Percentiles rank a stretch among this genome's conserved stretches.
These are phyloP conservation scores for Saccharum hybrid DNA, from an alignment of 202 grass and related monocot genomes.

Conservation along the genomic window DNA sequence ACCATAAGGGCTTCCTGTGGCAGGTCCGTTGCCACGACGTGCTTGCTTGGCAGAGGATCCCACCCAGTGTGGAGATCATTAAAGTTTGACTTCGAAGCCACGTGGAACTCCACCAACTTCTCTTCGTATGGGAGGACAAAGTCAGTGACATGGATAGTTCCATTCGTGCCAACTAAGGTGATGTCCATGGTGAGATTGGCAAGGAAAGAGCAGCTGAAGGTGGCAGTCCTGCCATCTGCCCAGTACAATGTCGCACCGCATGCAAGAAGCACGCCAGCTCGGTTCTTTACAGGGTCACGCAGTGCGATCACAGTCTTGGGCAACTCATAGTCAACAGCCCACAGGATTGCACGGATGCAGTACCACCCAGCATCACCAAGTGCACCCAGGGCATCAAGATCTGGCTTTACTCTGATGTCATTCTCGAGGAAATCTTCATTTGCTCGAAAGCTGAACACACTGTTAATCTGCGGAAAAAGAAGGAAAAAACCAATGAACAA, in stretches of 20 bases:
- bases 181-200: conserved; percentile 66
- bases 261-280: conserved; percentile 59
- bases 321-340: conserved; percentile 72
- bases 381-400: conserved; percentile 75
- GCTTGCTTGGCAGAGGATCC: conserved; percentile 58
- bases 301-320: conserved; percentile 63
- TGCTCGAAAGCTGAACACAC: conserved; percentile 53
- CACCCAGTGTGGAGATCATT: conserved; percentile 51
- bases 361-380: conserved; percentile 86
- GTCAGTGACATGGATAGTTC: conserved; percentile 61
- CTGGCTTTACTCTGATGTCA: conserved; percentile 88
- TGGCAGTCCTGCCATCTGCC: conserved; percentile 60
- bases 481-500: neutral
- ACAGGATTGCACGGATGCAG: conserved; percentile 79
- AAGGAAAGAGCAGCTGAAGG: conserved; percentile 79
- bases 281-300: conserved; percentile 55
- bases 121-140: conserved; percentile 77
- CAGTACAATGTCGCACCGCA: conserved; percentile 75
- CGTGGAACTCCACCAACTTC: conserved; percentile 44
- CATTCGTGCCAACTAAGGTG: conserved; percentile 63
- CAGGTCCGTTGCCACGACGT: conserved; percentile 55
- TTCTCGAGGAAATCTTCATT: conserved; percentile 75
- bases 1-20: conserved; percentile 91
- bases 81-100: conserved; percentile 55
- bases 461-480: conserved; percentile 59